A percentile compares a stretch with the other conserved stretches of the same genome.
Evolutionary conservation across 768 basidiomycete genomes (phyloP).

Genomic region (Udeniomyces megalosporus): DNA sequence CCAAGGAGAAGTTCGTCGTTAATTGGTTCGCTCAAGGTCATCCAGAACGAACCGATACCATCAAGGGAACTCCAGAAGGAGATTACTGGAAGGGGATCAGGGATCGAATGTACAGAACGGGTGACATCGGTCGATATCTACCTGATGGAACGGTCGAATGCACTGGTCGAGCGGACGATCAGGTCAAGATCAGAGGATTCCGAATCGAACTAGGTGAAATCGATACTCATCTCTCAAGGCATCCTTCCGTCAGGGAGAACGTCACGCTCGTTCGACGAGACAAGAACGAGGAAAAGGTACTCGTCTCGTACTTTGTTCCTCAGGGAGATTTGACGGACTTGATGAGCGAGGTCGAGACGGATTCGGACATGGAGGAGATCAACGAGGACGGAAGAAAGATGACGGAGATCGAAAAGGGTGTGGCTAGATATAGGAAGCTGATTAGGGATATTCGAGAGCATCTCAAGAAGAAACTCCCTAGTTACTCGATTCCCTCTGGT

Average conservation of each 20-base stretch:
- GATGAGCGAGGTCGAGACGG: conserved; percentile 29
- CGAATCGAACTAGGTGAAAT: conserved; percentile 96
- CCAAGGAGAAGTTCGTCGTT: conserved; percentile 73
- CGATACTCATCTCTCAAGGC: conserved; percentile 84
- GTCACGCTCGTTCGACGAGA: conserved; percentile 91
- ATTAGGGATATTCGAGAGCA: conserved; percentile 91
- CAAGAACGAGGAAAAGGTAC: conserved; percentile 98
- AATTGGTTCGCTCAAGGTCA: conserved; percentile 66
- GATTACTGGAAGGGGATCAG: conserved; percentile 85
- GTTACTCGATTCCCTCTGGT: conserved; percentile 84
- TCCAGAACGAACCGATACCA: conserved; percentile 48
- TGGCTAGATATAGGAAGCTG: conserved; percentile 64
- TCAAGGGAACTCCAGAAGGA: conserved; percentile 42
- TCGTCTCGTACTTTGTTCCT: conserved; percentile 94
- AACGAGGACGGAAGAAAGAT: conserved; percentile 40
- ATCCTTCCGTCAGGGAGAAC: conserved; percentile 88
- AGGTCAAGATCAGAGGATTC: conserved; percentile 99
- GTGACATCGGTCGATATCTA: conserved; percentile 86
- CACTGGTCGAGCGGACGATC: conserved; percentile 91
- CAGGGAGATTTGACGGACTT: conserved; percentile 35
- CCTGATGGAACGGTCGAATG: conserved; percentile 90
- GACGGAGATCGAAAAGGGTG: conserved; percentile 53
- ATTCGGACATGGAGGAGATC: conserved; percentile 20
- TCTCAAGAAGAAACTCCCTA: conserved; percentile 89
- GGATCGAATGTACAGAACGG: conserved; percentile 94